A percentile compares a stretch with the other conserved stretches of the same genome.
phyloP scores from a whole-genome alignment of 1,284 basidiomycete genomes.

The Hypsizygus ulmarius region DNA sequence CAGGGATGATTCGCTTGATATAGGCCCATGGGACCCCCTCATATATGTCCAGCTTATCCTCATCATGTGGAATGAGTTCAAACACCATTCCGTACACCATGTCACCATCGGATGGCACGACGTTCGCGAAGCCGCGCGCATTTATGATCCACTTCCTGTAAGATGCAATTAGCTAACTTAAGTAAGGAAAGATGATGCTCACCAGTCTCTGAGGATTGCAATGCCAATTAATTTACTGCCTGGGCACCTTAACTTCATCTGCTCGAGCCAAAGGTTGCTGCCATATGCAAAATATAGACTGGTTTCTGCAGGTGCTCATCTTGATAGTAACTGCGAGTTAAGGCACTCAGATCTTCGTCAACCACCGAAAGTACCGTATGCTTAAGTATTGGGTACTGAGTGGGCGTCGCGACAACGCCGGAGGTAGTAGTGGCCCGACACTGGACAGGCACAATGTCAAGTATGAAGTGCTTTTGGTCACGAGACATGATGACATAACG shows the following conservation, averaged over 20 bases:
- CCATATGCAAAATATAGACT: slow-evolving; percentile 47
- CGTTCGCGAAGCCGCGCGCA: slow-evolving; percentile 39
- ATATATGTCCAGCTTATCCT: slow-evolving; percentile 31
- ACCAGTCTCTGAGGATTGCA: slow-evolving; percentile 40
- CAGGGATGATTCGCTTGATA: slow-evolving; percentile 25
- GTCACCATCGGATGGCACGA: slow-evolving; percentile 38
- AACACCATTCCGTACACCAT: slow-evolving; percentile 44
- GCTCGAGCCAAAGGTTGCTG: slow-evolving; percentile 46
- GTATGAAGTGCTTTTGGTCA: slow-evolving; percentile 1
- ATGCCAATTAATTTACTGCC: slow-evolving; percentile 38
- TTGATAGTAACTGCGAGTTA: no score
- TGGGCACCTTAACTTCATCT: slow-evolving; percentile 43
- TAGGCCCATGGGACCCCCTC: slow-evolving; percentile 34
- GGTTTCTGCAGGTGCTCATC: slow-evolving; percentile 4
- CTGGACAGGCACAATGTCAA: no score
- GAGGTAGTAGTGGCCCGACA: no score
- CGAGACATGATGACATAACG: neutral
- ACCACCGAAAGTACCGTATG: no score
- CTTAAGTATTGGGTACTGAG: no score
- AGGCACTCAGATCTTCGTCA: no score
- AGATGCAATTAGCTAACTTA: neutral
- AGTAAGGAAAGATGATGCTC: slow-evolving; percentile 8
- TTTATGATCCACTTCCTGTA: slow-evolving; percentile 47
- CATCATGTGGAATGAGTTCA: slow-evolving; percentile 33
- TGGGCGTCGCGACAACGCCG: no score